Conservation (phyloP, 768 basidiomycete species). For the Polyporus arcularius region DNA sequence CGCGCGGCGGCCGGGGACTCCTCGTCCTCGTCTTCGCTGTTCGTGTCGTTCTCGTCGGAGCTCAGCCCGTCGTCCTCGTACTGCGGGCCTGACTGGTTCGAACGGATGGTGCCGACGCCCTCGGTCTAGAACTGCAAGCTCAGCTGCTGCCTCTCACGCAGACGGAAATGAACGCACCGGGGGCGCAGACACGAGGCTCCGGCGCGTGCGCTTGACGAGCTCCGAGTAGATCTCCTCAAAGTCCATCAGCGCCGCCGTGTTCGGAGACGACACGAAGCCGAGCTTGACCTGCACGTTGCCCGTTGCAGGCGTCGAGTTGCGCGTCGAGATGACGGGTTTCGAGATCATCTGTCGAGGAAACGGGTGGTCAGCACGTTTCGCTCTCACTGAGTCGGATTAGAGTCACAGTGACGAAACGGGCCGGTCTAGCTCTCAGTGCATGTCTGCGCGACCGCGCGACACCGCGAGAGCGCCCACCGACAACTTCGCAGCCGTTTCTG, state of each 20-base stretch:
- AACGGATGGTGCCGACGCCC: conserved; percentile 82
- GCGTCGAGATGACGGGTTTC: conserved; percentile 48
- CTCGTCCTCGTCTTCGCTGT: conserved; percentile 37
- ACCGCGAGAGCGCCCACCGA: too few relatives aligned
- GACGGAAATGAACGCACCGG: conserved; percentile 46
- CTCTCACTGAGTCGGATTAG: too few relatives aligned
- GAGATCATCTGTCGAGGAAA: conserved; percentile 45
- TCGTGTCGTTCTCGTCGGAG: conserved; percentile 48
- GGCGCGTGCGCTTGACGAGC: conserved; percentile 62
- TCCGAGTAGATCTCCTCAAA: conserved; percentile 65
- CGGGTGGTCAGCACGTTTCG: conserved; percentile 12
- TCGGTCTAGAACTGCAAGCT: conserved; percentile 56
- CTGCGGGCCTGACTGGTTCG: conserved; percentile 51
- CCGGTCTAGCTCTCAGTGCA: too few relatives aligned
- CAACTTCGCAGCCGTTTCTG: too few relatives aligned
- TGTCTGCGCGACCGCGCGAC: too few relatives aligned
- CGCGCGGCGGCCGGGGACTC: conserved; percentile 37
- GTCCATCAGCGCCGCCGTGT: conserved; percentile 44
- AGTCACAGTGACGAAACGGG: too few relatives aligned
- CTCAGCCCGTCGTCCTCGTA: conserved; percentile 80
- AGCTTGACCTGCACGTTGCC: conserved; percentile 63
- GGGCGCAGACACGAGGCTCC: conserved; percentile 72
- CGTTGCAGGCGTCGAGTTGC: conserved; percentile 44
- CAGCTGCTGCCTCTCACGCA: too few relatives aligned
- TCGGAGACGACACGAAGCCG: conserved; percentile 53